Evolutionary conservation across 2,329 filamentous ascomycete species (phyloP).

Genomic region (Fusarium dimerum): DNA sequence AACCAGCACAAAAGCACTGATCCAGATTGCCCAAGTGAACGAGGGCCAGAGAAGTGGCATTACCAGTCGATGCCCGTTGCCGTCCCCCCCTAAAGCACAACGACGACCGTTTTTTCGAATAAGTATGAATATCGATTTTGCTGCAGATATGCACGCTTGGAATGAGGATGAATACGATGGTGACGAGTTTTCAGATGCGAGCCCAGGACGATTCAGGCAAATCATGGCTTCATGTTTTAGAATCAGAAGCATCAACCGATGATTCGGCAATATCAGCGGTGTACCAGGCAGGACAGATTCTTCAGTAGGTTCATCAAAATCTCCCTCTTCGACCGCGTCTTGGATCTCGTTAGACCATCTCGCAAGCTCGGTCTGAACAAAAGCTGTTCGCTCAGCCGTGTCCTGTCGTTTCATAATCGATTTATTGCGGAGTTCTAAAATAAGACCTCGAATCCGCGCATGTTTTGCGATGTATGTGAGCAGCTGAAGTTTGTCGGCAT

Average conservation of each 20-base stretch:
- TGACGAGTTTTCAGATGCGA: constrained; percentile 45
- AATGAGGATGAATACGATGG: constrained; percentile 48
- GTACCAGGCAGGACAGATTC: constrained; percentile 7
- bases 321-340: constrained; percentile 45
- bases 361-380: constrained; percentile 49
- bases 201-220: constrained; percentile 50
- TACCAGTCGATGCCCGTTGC: constrained; percentile 6
- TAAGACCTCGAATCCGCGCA: constrained; percentile 49
- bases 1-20: constrained; percentile 52
- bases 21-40: constrained; percentile 55
- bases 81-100: constrained; percentile 11
- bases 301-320: constrained; percentile 6
- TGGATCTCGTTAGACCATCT: constrained; percentile 57
- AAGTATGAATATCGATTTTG: constrained; percentile 46
- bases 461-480: constrained; percentile 47
- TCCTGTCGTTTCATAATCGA: constrained; percentile 47
- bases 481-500: constrained; percentile 34
- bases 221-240: constrained; percentile 53
- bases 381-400: constrained; percentile 42
- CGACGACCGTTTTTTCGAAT: constrained; percentile 33
- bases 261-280: constrained; percentile 32
- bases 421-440: constrained; percentile 55
- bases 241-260: constrained; percentile 44
- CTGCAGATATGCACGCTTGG: constrained; percentile 53
- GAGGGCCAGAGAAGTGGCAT: constrained; percentile 49